phyloP scores from a whole-genome alignment of 768 basidiomycete species.

The Trametes punicea region DNA sequence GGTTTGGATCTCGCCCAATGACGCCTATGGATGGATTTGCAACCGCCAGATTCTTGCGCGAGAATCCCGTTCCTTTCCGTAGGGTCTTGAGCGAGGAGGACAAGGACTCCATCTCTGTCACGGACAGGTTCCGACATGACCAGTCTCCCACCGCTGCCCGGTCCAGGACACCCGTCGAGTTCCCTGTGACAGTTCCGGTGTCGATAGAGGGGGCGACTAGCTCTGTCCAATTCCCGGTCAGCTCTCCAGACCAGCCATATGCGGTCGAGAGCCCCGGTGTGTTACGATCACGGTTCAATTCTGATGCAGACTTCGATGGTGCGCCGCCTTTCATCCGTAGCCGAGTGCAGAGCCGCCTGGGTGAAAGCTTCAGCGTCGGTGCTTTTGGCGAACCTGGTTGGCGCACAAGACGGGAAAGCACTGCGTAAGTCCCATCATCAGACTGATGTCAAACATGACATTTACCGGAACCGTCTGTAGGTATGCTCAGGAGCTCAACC shows the following conservation, averaged over 20 bases:
- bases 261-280: slow-evolving; percentile 54
- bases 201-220: slow-evolving; percentile 53
- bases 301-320: slow-evolving; percentile 69
- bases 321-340: slow-evolving; percentile 81
- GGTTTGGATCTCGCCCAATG: slow-evolving; percentile 48
- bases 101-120: slow-evolving; percentile 48
- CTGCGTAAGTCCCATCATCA: slow-evolving; percentile 57
- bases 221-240: slow-evolving; percentile 77
- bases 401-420: slow-evolving; percentile 86
- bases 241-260: slow-evolving; percentile 63
- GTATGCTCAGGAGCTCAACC: slow-evolving; percentile 79
- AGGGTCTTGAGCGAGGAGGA: slow-evolving; percentile 76
- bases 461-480: slow-evolving; percentile 39
- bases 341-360: slow-evolving; percentile 73
- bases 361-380: slow-evolving; percentile 40
- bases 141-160: slow-evolving; percentile 43
- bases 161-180: slow-evolving; percentile 53
- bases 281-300: slow-evolving; percentile 62
- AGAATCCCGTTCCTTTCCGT: slow-evolving; percentile 68
- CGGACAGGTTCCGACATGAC: slow-evolving; percentile 40
- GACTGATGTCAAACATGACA: not conserved
- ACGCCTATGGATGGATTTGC: slow-evolving; percentile 48
- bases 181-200: slow-evolving; percentile 53
- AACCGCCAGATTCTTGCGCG: slow-evolving; percentile 37
- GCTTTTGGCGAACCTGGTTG: slow-evolving; percentile 66